Percentiles rank a stretch among this genome's conserved stretches.
phyloP scores from a whole-genome alignment of 1,139 yeast genomes.

The Taphrina betulina region DNA sequence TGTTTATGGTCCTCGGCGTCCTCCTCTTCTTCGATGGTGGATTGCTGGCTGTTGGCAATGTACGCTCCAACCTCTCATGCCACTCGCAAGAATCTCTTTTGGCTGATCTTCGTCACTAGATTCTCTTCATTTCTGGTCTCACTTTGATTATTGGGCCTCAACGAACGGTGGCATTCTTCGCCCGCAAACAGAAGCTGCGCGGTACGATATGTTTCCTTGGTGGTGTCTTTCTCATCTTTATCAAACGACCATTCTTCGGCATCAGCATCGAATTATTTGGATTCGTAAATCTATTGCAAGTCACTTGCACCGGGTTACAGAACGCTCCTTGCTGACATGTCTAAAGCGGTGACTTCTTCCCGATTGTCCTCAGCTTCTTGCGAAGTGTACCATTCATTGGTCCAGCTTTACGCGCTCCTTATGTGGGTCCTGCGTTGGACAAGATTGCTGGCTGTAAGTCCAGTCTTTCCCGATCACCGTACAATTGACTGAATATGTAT shows the following conservation, averaged over 20 bases:
- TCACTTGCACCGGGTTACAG: background rate
- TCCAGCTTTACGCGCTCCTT: constrained; percentile 76
- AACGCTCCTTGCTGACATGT: background rate
- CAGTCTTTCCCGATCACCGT: background rate
- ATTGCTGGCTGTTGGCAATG: constrained; percentile 82
- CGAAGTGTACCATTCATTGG: constrained; percentile 88
- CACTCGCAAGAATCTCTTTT: too few relatives aligned
- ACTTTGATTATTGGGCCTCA: constrained; percentile 83
- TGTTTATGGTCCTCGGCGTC: constrained; percentile 74
- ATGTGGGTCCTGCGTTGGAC: constrained; percentile 51
- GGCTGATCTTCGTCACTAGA: too few relatives aligned
- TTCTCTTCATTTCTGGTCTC: constrained; percentile 75
- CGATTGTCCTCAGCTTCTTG: constrained; percentile 83
- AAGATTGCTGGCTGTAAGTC: constrained; percentile 28
- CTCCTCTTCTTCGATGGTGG: constrained; percentile 87
- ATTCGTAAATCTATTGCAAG: constrained; percentile 67
- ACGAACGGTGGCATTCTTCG: constrained; percentile 77
- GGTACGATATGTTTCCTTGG: constrained; percentile 75
- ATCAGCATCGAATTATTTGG: constrained; percentile 83
- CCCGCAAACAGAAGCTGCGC: constrained; percentile 80
- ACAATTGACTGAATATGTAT: too few relatives aligned
- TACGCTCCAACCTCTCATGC: constrained; percentile 41
- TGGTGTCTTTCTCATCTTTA: constrained; percentile 73
- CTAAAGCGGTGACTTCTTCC: constrained; percentile 61
- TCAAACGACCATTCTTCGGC: constrained; percentile 79